phyloP scores from a whole-genome alignment of 441 rosid species.

The Syzygium syzygioides region DNA sequence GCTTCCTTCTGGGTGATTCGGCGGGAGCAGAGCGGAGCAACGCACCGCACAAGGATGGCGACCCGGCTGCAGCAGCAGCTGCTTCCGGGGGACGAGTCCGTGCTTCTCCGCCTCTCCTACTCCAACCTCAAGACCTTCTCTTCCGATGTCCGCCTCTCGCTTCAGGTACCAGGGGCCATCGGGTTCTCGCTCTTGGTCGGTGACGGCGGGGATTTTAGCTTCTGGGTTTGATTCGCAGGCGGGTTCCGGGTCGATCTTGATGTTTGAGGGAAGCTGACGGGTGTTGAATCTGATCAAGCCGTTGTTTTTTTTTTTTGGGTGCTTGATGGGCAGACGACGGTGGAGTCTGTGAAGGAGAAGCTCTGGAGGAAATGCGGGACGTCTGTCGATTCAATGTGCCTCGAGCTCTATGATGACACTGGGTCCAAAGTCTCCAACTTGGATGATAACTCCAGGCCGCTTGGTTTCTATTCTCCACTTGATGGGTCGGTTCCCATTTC shows the following conservation, averaged over 20 bases:
- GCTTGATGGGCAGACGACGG: conserved; percentile 29
- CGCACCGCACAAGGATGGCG: conserved; percentile 30
- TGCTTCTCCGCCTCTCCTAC: conserved; percentile 67
- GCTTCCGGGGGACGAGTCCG: conserved; percentile 57
- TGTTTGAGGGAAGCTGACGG: background rate
- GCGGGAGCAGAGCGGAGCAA: background rate
- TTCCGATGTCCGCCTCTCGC: conserved; percentile 68
- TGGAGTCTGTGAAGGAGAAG: conserved; percentile 90
- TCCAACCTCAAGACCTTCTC: conserved; percentile 77
- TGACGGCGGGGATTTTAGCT: background rate
- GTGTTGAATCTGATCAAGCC: background rate
- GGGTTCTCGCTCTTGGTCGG: background rate
- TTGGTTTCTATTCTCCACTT: conserved; percentile 76
- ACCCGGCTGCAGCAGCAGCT: conserved; percentile 46
- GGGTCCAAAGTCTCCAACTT: conserved; percentile 52
- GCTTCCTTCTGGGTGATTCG: background rate
- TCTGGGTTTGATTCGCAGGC: background rate
- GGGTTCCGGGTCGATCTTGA: background rate
- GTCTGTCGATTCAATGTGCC: conserved; percentile 59
- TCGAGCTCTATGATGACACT: conserved; percentile 79
- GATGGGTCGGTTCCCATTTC: conserved; percentile 43
- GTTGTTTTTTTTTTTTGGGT: background rate
- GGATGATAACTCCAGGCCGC: conserved; percentile 48
- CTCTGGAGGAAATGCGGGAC: conserved; percentile 92
- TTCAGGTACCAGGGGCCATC: conserved; percentile 36